Evolutionary conservation across 2,329 filamentous ascomycete species (phyloP).

Genomic region (Coleophoma eucalyptorum): DNA sequence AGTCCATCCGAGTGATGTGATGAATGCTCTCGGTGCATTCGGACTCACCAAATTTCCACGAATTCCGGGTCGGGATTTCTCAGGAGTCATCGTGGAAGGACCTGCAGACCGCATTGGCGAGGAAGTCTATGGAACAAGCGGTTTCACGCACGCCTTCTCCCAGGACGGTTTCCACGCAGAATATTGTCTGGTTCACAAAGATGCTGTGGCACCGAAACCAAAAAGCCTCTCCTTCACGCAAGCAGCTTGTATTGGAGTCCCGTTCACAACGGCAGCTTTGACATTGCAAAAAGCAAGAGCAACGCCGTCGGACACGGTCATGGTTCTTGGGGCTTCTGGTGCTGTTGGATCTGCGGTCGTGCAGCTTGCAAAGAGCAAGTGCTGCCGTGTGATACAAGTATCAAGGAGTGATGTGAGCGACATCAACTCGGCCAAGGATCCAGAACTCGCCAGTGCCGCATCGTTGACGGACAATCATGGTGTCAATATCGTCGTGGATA

Average conservation of each 20-base stretch:
- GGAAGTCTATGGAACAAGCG: constrained; percentile 20
- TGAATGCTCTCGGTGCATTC: constrained; percentile 18
- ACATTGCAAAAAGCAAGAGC: constrained; percentile 8
- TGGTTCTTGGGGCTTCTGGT: constrained; percentile 20
- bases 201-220: constrained; percentile 16
- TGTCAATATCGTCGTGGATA: constrained; percentile 21
- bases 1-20: constrained; percentile 21
- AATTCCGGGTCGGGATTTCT: constrained; percentile 20
- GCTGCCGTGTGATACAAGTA: constrained; percentile 13
- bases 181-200: constrained; percentile 15
- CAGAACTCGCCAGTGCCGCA: constrained; percentile 9
- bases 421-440: constrained; percentile 19
- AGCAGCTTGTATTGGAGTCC: constrained; percentile 19
- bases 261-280: constrained; percentile 19
- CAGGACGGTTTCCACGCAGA: constrained; percentile 19
- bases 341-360: constrained; percentile 20
- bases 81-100: constrained; percentile 13
- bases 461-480: constrained; percentile 14
- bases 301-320: constrained; percentile 12
- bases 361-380: constrained; percentile 13
- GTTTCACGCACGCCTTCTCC: constrained; percentile 16
- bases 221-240: constrained; percentile 11
- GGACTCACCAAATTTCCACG: constrained; percentile 18
- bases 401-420: constrained; percentile 13
- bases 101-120: constrained; percentile 7